phyloP scores from a whole-genome alignment of 129 eudicot genomes.

The Daucus carota region DNA sequence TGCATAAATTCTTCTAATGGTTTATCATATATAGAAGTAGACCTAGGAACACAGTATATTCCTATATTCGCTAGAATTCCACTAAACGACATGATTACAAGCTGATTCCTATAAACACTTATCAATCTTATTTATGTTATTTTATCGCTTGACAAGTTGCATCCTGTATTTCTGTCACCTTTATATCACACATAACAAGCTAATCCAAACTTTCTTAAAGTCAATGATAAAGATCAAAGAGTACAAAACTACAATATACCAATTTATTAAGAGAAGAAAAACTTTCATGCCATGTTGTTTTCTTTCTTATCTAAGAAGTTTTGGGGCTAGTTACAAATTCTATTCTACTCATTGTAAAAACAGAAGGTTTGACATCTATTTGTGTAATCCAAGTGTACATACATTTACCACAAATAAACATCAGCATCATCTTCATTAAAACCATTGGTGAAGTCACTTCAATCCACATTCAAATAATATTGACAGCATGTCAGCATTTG shows the following conservation, averaged over 20 bases:
- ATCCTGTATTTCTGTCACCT: neutral
- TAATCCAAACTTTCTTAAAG: neutral
- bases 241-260: neutral
- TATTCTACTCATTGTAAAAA: neutral
- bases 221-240: neutral
- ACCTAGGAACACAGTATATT: neutral
- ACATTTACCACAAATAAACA: neutral
- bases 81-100: neutral
- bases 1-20: neutral
- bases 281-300: neutral
- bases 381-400: neutral
- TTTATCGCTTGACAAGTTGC: neutral
- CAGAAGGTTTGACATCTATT: neutral
- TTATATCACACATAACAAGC: neutral
- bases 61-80: neutral
- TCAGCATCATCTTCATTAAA: neutral
- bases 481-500: constrained; percentile 9
- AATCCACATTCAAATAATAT: neutral
- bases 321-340: neutral
- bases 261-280: neutral
- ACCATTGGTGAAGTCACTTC: neutral
- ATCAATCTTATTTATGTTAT: neutral
- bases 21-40: neutral
- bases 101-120: neutral
- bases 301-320: neutral